Evolutionary conservation across 192 early-diverging fungal genomes (phyloP), one percentile per base, ranked within the genome.

Genomic region (Martensiomyces pterosporus): DNA sequence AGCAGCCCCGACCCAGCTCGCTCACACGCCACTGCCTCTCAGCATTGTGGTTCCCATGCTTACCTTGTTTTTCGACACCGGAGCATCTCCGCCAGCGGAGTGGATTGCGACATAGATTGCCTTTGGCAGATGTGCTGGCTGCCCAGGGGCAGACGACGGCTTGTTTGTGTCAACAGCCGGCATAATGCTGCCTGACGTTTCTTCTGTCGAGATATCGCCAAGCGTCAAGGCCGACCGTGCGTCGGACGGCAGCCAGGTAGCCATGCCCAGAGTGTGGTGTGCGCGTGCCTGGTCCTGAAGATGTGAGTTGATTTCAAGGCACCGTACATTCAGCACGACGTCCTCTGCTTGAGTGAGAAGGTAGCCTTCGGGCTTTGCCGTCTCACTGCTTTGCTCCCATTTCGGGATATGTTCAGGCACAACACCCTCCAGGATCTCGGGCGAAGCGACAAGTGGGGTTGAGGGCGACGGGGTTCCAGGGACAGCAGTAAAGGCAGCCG

Each of bases 191-290:
- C 24, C 39, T 24, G 39, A 27, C 10, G 42, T 16, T 22, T 73
- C 62, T 8, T 65, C 69, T 12, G 60, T 65, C 27, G 50, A 56
- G 12, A 73, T 16, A 35, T 73, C 69, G 2, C 47, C 52, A 9
- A 73, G 57, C 35, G 69, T 65, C 54, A 73, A 47, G 9, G 16
- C 37, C 15, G 49, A 50, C 34, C 69, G 69, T 32, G 53, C 40
- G 13, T 26, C 32, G 18, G 44, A 41, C 18, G 57, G 19, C 15
- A 65, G 33, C 69, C 69, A 73, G 37, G 62, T 49, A 1, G 61
- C 48, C 27, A 73, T n/a, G 23, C 69, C 69, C 29, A 73, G 25
- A 22, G 37, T 44, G 9, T 24, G 33, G 27, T 65, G 57, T 0
- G 69, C 62, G 33, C 53, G 57, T 3, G 53, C 46, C 47, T 73